Evolutionary conservation across 2,329 filamentous ascomycete species (phyloP).

Genomic region (Colletotrichum sp.): DNA sequence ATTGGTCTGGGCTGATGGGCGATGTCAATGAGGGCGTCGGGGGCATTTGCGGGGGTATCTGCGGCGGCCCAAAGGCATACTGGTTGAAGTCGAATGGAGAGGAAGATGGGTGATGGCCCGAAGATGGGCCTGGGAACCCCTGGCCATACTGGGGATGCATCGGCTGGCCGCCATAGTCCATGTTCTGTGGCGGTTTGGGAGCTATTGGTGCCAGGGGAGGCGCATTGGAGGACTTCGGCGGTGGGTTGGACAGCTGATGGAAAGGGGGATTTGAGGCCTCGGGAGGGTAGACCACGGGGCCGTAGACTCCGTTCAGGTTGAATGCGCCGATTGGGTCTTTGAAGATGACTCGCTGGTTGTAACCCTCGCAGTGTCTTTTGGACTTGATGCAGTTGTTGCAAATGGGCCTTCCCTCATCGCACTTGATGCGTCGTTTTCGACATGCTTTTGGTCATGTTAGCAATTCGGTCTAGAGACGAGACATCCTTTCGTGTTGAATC

Average conservation of each 20-base stretch:
- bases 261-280: constrained; percentile 51
- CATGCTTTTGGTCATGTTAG: constrained; percentile 66
- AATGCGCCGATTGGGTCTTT: constrained; percentile 72
- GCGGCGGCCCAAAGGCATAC: constrained; percentile 21
- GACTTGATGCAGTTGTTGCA: constrained; percentile 89
- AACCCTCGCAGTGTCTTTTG: constrained; percentile 83
- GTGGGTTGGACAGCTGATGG: constrained; percentile 46
- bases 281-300: constrained; percentile 48
- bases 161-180: constrained; percentile 36
- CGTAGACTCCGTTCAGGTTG: constrained; percentile 48
- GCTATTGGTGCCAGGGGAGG: constrained; percentile 52
- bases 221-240: constrained; percentile 43
- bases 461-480: background rate
- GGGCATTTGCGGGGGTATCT: background rate
- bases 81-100: constrained; percentile 25
- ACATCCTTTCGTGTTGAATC: background rate
- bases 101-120: constrained; percentile 5
- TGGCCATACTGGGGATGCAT: constrained; percentile 31
- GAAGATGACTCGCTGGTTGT: constrained; percentile 81
- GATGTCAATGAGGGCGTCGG: constrained; percentile 16
- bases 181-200: constrained; percentile 50
- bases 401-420: constrained; percentile 84
- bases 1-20: constrained; percentile 17
- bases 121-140: constrained; percentile 29
- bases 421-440: constrained; percentile 94